phyloP scores from a whole-genome alignment of 2,329 filamentous ascomycete species.

The Colletotrichum coccodes region DNA sequence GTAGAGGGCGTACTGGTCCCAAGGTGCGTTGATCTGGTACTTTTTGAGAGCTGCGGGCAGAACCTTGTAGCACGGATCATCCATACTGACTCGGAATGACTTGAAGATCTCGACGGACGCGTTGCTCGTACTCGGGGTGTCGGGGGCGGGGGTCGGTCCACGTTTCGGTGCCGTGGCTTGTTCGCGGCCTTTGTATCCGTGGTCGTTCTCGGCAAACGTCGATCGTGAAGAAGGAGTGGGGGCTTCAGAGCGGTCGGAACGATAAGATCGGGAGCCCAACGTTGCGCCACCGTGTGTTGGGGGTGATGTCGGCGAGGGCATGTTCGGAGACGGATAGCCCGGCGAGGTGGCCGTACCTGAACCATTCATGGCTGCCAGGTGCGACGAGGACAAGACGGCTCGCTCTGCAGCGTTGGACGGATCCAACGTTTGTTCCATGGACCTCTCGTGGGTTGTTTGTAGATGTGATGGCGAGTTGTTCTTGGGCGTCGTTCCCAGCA shows the following conservation, averaged over 20 bases:
- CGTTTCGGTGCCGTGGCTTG: slow-evolving; percentile 61
- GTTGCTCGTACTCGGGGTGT: slow-evolving; percentile 66
- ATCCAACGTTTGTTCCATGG: slow-evolving; percentile 73
- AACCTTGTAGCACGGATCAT: slow-evolving; percentile 97
- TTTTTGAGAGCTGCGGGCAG: slow-evolving; percentile 95
- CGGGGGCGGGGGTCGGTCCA: slow-evolving; percentile 70
- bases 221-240: slow-evolving; percentile 62
- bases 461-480: slow-evolving; percentile 79
- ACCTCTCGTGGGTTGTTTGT: slow-evolving; percentile 74
- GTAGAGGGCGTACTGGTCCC: slow-evolving; percentile 96
- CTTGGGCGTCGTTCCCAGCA: slow-evolving; percentile 77
- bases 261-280: slow-evolving; percentile 69
- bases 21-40: slow-evolving; percentile 98
- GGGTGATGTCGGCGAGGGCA: slow-evolving; percentile 77
- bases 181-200: slow-evolving; percentile 42
- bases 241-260: slow-evolving; percentile 62
- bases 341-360: slow-evolving; percentile 63
- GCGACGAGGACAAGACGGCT: slow-evolving; percentile 73
- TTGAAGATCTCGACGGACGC: slow-evolving; percentile 95
- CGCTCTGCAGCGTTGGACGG: slow-evolving; percentile 75
- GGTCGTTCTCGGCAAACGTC: slow-evolving; percentile 56
- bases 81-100: slow-evolving; percentile 96
- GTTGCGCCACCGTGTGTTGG: slow-evolving; percentile 65
- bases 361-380: slow-evolving; percentile 77
- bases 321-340: slow-evolving; percentile 69